A percentile compares a stretch with the other conserved stretches of the same genome.
Conservation (phyloP, 2,329 filamentous ascomycete genomes). For the Fusarium sp. region DNA sequence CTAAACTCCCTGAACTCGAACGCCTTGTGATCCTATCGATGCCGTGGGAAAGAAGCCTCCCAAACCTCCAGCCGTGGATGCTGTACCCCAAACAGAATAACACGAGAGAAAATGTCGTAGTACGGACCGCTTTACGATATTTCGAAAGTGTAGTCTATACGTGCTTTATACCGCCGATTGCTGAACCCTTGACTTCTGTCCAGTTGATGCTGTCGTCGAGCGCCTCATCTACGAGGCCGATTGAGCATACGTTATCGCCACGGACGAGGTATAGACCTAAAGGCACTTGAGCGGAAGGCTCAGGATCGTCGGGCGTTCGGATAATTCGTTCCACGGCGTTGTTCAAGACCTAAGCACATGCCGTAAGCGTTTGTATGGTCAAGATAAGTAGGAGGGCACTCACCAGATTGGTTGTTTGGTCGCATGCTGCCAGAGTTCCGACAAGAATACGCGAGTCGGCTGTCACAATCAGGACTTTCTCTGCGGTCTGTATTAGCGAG, state of each 20-base stretch:
- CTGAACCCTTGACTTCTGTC: conserved; percentile 85
- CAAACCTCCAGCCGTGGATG: conserved; percentile 23
- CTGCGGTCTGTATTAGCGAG: conserved; percentile 55
- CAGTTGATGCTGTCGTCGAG: conserved; percentile 93
- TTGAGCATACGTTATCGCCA: conserved; percentile 92
- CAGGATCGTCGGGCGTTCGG: conserved; percentile 81
- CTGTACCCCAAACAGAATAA: conserved; percentile 33
- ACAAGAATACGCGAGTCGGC: conserved; percentile 88
- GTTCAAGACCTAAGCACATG: conserved; percentile 70
- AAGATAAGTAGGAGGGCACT: conserved; percentile 20
- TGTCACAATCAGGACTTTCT: conserved; percentile 91
- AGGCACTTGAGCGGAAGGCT: conserved; percentile 80
- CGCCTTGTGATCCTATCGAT: conserved; percentile 36
- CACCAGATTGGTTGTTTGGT: conserved; percentile 90
- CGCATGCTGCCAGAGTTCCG: conserved; percentile 84
- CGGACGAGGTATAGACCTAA: conserved; percentile 92
- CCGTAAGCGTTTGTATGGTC: conserved; percentile 25
- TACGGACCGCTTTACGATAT: not conserved
- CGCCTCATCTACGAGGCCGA: conserved; percentile 88
- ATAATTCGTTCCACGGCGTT: conserved; percentile 91
- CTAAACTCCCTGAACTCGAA: conserved; percentile 43
- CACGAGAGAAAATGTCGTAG: not conserved
- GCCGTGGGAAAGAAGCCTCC: conserved; percentile 12
- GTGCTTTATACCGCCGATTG: conserved; percentile 88
- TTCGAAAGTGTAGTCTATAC: conserved; percentile 45